Percentiles rank a stretch among this genome's conserved stretches.
These are phyloP conservation scores for Backusella morwellensis DNA, from an alignment of 192 early-diverging fungal genomes.

Conservation along the genomic window DNA sequence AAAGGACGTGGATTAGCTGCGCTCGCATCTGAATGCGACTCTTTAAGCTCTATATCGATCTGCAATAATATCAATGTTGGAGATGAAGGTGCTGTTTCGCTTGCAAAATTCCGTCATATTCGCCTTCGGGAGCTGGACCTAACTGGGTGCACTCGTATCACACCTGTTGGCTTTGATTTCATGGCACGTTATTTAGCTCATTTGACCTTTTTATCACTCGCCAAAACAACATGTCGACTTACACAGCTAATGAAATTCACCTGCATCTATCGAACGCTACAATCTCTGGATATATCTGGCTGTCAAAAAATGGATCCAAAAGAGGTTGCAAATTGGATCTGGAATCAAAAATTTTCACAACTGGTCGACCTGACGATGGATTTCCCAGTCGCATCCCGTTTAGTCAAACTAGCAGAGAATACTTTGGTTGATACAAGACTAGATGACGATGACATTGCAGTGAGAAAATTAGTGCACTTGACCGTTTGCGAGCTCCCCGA, in stretches of 20 bases:
- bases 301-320: background rate
- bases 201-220: slow-evolving; percentile 1
- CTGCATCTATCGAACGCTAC: background rate
- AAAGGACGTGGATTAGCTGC: background rate
- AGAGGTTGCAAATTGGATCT: background rate
- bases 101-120: slow-evolving; percentile 3
- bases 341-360: background rate
- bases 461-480: background rate
- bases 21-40: background rate
- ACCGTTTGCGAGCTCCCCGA: background rate
- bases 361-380: background rate
- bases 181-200: background rate
- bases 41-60: background rate
- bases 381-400: background rate
- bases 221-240: background rate
- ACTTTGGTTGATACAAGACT: background rate
- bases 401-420: background rate
- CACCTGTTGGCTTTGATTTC: background rate
- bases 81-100: background rate
- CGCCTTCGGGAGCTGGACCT: background rate
- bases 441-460: background rate
- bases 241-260: background rate
- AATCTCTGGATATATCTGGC: background rate
- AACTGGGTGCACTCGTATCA: background rate
- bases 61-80: background rate